Percentiles rank a stretch among this genome's conserved stretches.
Evolutionary conservation across 1,139 yeast species (phyloP).

Genomic region (Geotrichum fermentans): DNA sequence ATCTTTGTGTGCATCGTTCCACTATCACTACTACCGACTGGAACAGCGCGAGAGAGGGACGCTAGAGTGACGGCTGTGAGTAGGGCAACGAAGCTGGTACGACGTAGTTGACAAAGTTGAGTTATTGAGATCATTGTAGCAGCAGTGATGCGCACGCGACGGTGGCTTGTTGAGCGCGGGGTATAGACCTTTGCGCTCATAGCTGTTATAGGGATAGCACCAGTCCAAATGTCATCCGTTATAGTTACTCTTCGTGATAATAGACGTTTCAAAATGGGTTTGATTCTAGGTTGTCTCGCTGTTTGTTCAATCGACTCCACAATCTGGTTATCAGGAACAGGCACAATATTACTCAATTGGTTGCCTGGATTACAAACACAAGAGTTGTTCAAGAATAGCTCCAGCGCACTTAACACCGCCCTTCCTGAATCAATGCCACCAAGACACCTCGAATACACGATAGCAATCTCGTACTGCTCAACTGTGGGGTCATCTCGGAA

Average conservation of each 20-base stretch:
- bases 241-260: too few species aligned
- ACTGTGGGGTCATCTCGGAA: background rate
- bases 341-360: background rate
- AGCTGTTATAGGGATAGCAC: background rate
- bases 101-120: background rate
- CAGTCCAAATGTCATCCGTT: background rate
- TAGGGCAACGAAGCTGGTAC: slow-evolving; percentile 3
- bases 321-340: background rate
- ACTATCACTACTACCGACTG: too few species aligned
- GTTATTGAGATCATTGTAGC: background rate
- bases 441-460: slow-evolving; percentile 11
- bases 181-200: background rate
- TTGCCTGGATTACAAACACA: background rate
- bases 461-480: slow-evolving; percentile 5
- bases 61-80: slow-evolving; percentile 5
- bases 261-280: too few species aligned
- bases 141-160: background rate
- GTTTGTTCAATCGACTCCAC: background rate
- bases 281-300: too few species aligned
- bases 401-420: slow-evolving; percentile 4
- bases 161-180: background rate
- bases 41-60: slow-evolving; percentile 10
- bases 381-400: slow-evolving; percentile 3
- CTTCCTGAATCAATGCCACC: slow-evolving; percentile 17
- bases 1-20: too few species aligned